These are phyloP conservation scores for Lasiosphaeria hispida DNA, from an alignment of 495 filamentous ascomycete species.

Conservation along the genomic window DNA sequence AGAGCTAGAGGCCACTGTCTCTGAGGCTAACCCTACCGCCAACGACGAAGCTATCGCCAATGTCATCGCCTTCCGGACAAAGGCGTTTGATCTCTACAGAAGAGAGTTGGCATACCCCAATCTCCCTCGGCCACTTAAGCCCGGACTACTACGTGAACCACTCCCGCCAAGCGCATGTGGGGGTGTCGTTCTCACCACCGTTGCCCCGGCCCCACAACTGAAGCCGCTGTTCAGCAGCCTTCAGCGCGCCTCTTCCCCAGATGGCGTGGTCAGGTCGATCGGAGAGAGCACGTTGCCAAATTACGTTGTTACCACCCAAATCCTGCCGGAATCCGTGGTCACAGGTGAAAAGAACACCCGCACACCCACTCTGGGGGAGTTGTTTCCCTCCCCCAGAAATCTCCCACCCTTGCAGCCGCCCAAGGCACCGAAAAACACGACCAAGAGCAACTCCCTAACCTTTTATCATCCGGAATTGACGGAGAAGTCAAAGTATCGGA, in stretches of 20 bases:
- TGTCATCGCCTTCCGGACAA: slow-evolving; percentile 41
- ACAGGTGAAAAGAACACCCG: slow-evolving; percentile 46
- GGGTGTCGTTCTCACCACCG: slow-evolving; percentile 66
- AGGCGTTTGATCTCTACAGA: slow-evolving; percentile 39
- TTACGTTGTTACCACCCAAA: slow-evolving; percentile 67
- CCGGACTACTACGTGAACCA: slow-evolving; percentile 13
- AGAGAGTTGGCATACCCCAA: slow-evolving; percentile 41
- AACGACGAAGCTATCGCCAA: slow-evolving; percentile 36
- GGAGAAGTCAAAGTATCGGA: slow-evolving; percentile 55
- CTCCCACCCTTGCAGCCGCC: slow-evolving; percentile 70
- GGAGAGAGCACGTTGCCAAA: slow-evolving; percentile 67
- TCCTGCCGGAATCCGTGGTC: slow-evolving; percentile 49
- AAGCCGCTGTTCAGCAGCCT: slow-evolving; percentile 84
- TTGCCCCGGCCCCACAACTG: slow-evolving; percentile 64
- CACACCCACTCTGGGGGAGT: slow-evolving; percentile 67
- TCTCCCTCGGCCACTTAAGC: slow-evolving; percentile 19
- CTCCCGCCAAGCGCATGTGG: slow-evolving; percentile 29
- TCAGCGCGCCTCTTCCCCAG: slow-evolving; percentile 44
- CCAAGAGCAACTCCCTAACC: slow-evolving; percentile 57
- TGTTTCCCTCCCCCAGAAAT: slow-evolving; percentile 70
- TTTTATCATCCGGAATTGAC: slow-evolving; percentile 60
- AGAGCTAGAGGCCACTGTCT: slow-evolving; percentile 32
- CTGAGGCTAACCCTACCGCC: slow-evolving; percentile 20
- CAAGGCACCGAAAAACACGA: slow-evolving; percentile 61
- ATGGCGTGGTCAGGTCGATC: slow-evolving; percentile 44